A percentile compares a stretch with the other conserved stretches of the same genome.
phyloP scores from a whole-genome alignment of 805 yeast genomes.

The Zygotorulaspora sp. region DNA sequence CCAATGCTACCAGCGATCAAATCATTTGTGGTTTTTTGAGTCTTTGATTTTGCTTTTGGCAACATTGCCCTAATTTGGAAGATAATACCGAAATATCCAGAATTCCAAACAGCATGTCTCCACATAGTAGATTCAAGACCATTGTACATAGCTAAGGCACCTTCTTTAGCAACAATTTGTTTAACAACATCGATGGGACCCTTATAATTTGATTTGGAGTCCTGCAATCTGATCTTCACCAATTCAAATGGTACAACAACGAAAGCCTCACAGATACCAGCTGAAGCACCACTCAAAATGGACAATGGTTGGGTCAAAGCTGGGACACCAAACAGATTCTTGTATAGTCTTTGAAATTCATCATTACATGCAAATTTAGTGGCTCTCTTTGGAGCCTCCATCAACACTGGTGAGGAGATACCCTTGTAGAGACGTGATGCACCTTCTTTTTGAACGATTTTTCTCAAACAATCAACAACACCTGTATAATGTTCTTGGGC shows the following conservation, averaged over 20 bases:
- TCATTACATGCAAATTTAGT: conserved; percentile 98
- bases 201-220: conserved; percentile 71
- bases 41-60: conserved; percentile 68
- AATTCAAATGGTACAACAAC: conserved; percentile 98
- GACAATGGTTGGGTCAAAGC: conserved; percentile 79
- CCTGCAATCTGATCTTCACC: conserved; percentile 92
- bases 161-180: conserved; percentile 68
- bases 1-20: conserved; percentile 91
- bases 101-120: conserved; percentile 97
- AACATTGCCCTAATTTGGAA: conserved; percentile 75
- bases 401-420: conserved; percentile 89
- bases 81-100: conserved; percentile 94
- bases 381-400: conserved; percentile 99
- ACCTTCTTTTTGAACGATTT: conserved; percentile 86
- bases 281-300: conserved; percentile 92
- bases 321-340: conserved; percentile 59
- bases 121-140: conserved; percentile 96
- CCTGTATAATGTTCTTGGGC: conserved; percentile 59
- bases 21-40: conserved; percentile 80
- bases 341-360: conserved; percentile 87
- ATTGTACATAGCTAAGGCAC: conserved; percentile 78
- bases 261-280: conserved; percentile 95
- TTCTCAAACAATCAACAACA: conserved; percentile 75
- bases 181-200: conserved; percentile 81
- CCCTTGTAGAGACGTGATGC: conserved; percentile 82